phyloP scores from a whole-genome alignment of 805 yeast genomes.

The Wickerhamomyces chaumierensis region DNA sequence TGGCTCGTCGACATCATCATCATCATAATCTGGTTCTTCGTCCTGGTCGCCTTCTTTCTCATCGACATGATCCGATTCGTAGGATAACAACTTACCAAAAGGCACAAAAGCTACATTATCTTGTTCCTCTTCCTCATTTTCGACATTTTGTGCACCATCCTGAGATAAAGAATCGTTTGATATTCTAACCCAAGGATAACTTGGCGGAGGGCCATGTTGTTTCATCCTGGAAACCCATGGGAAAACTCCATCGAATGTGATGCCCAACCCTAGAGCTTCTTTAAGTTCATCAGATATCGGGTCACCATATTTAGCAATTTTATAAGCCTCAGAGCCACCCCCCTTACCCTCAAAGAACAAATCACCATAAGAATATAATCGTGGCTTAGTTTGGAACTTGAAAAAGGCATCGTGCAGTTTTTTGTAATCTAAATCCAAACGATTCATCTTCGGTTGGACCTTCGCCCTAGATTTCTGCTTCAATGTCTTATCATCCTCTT shows the following conservation, averaged over 20 bases:
- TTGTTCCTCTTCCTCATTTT: constrained; percentile 9
- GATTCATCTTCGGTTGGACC: constrained; percentile 84
- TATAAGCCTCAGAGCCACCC: constrained; percentile 30
- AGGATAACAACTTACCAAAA: constrained; percentile 22
- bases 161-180: constrained; percentile 39
- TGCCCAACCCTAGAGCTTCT: constrained; percentile 55
- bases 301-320: constrained; percentile 51
- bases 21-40: constrained; percentile 4
- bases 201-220: constrained; percentile 71
- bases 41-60: constrained; percentile 16
- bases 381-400: constrained; percentile 67
- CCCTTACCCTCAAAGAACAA: constrained; percentile 72
- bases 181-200: constrained; percentile 54
- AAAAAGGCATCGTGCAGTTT: constrained; percentile 80
- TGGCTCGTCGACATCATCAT: not conserved
- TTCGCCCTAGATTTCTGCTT: constrained; percentile 70
- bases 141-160: constrained; percentile 24
- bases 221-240: constrained; percentile 76
- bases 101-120: constrained; percentile 9
- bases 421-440: constrained; percentile 75
- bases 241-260: constrained; percentile 16
- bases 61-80: constrained; percentile 14
- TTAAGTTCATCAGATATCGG: constrained; percentile 45
- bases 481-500: constrained; percentile 39
- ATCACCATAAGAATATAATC: constrained; percentile 60